Evolutionary conservation across 768 basidiomycete species (phyloP), one percentile per base, ranked within the genome.

Genomic region (Gelatoporia subvermispora): DNA sequence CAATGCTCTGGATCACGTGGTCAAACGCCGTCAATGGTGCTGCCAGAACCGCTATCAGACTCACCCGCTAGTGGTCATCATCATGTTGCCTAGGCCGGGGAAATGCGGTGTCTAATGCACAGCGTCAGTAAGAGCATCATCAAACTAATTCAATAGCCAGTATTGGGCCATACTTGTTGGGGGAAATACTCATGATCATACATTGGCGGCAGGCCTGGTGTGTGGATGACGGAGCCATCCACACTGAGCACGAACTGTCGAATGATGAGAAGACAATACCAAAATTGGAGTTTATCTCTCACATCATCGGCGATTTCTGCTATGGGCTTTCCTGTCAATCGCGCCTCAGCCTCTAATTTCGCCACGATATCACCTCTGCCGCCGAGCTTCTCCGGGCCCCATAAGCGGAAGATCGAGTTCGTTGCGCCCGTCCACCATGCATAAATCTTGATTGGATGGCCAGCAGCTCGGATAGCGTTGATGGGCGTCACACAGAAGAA

Each of bases 171-270:
- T 37, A 57, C 58, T 13, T 50, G 23, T 36, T 60, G 61, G 5
- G 59, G 57, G 22, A 41, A 25, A 17, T 48, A 36, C 42, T 62
- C 60, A 31, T 59, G 52, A 35, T 56, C 52, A 21, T 59, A 58
- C 48, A 62, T 56, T 8, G 54, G 48, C 21, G 61, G 59, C 20
- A 62, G 20, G 2, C 57, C 61, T 1, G 59, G 57, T 8, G 46
- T 25, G 8, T 41, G 34, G 7, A 57, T 28, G 16, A 62, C 18
- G 1, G 46, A 41, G 20, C 51, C 59, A 2, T 42, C 35, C 3
- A 21, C 16, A 1, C 17, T 13, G 28, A 43, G 54, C 3, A 28
- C 7, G 7, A 31, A 31, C 28, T 31, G 28, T 5, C 28, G 13
- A 13, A 31, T 31, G 28, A 31, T 31, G 7, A 31, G 28, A 5